Conservation (phyloP, 148 eudicot species). For the Nyssa sinensis region DNA sequence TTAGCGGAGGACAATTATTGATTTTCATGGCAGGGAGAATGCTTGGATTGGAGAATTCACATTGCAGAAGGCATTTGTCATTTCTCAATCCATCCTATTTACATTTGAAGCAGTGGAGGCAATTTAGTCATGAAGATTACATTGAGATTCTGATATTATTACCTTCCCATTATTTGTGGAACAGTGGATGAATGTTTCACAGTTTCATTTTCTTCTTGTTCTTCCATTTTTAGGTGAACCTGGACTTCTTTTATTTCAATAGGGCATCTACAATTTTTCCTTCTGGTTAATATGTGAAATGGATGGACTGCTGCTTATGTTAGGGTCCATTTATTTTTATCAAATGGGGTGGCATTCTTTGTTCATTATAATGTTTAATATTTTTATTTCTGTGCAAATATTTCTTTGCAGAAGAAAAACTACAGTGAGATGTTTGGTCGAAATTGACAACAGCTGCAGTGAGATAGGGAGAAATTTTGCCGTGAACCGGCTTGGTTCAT, state of each 20-base stretch:
- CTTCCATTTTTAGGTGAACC: too few species aligned
- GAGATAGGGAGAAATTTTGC: too few species aligned
- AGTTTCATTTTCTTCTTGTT: background rate
- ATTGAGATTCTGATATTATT: conserved; percentile 3
- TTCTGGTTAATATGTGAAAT: background rate
- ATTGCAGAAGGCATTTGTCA: conserved; percentile 15
- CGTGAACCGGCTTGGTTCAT: too few species aligned
- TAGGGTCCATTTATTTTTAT: too few species aligned
- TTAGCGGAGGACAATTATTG: conserved; percentile 5
- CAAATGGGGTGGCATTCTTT: too few species aligned
- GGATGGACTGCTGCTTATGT: too few species aligned
- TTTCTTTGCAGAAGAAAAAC: too few species aligned
- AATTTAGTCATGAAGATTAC: conserved; percentile 16
- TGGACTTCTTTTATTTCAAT: too few species aligned
- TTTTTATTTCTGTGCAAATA: too few species aligned
- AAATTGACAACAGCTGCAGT: too few species aligned
- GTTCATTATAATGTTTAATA: too few species aligned
- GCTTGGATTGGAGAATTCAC: conserved; percentile 6
- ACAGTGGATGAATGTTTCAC: conserved; percentile 12
- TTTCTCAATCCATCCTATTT: background rate
- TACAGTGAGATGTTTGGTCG: too few species aligned
- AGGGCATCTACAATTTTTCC: background rate
- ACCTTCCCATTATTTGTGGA: conserved; percentile 8
- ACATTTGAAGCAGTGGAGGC: background rate
- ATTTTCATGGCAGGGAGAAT: conserved; percentile 1